Conservation (phyloP, 108 stramenopile genomes). For the Stephanodiscus triporus region DNA sequence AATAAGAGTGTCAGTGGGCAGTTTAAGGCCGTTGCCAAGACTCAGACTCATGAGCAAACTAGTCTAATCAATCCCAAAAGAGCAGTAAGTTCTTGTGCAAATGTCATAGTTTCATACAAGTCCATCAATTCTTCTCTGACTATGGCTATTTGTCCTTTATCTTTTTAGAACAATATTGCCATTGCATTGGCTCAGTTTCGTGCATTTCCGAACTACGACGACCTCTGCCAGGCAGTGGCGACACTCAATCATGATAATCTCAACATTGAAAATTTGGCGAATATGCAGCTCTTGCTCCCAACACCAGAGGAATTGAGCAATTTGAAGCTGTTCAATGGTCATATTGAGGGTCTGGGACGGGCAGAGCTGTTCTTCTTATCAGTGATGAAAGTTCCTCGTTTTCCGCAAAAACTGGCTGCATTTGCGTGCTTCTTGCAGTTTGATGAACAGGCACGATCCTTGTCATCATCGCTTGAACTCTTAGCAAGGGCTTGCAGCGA, state of each 20-base stretch:
- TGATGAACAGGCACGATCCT: constrained; percentile 24
- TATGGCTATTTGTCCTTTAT: background rate
- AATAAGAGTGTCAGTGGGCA: constrained; percentile 2
- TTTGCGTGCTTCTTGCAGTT: constrained; percentile 44
- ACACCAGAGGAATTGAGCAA: constrained; percentile 30
- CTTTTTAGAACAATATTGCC: constrained; percentile 33
- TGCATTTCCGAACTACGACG: constrained; percentile 30
- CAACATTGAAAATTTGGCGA: constrained; percentile 31
- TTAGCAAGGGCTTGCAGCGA: constrained; percentile 44
- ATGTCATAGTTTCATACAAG: background rate
- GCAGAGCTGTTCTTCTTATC: constrained; percentile 51
- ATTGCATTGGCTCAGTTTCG: constrained; percentile 53
- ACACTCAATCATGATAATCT: constrained; percentile 37
- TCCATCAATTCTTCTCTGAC: background rate
- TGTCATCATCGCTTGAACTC: constrained; percentile 14
- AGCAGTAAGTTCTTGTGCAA: constrained; percentile 7
- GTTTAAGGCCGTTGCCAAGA: constrained; percentile 7
- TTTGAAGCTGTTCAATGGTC: constrained; percentile 23
- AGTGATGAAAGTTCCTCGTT: constrained; percentile 35
- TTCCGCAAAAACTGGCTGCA: constrained; percentile 28
- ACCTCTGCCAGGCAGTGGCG: constrained; percentile 38
- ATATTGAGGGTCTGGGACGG: constrained; percentile 30
- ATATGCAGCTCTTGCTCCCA: constrained; percentile 42
- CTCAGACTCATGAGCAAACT: constrained; percentile 8
- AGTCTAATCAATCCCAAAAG: constrained; percentile 48